Evolutionary conservation across 1,284 basidiomycete genomes (phyloP), one percentile per base, ranked within the genome.

Genomic region (Lentinula novae-zelandiae): DNA sequence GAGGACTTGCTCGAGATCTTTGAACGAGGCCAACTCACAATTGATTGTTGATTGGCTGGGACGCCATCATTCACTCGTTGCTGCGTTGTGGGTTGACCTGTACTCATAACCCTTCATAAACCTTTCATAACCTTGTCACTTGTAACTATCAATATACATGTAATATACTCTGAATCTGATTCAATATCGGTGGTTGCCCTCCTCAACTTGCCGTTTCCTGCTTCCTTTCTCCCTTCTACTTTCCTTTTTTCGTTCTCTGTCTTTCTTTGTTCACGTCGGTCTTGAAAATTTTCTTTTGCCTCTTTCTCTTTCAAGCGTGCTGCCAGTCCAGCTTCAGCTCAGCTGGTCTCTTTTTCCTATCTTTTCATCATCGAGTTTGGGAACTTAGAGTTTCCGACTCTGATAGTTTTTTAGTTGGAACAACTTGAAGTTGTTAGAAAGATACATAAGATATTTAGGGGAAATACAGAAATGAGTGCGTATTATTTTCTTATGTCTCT

Each of bases 391-490:
- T 33, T 34, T 15, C 12, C 27, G 9, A 31, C 27, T 49, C 20
- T 31, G 3, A 4, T 27, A 27, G 2, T 49, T 22, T 31, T 31
- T 22, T 27, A 20, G 9, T 48, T 17, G 12, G 22, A 22, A 44
- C 54, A 56, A 56, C 54, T 46, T 33, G 27, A 56, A 34, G 54
- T 56, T 56, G 54, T 46, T 50, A 8, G 49, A 50, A 17, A 46
- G 9, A 10, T 27, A 46, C 7, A 53, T 53, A 51, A n/a, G 8
- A 38, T 17, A 22, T 22, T 20, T 22, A 27, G 15, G 40, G 36
- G 27, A 4, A 39, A 39, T 13, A 15, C 40, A 13, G 40, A n/a
- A 15, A 42, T 15, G 15, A 42, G 40, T 15, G 13, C 7, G 15
- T 15, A 17, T n/a, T 15, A 1, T 15, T 31, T 27, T 5, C 15